Evolutionary conservation across 2,329 filamentous ascomycete genomes (phyloP), one percentile per base, ranked within the genome.

Genomic region (Stemphylium lycopersici): DNA sequence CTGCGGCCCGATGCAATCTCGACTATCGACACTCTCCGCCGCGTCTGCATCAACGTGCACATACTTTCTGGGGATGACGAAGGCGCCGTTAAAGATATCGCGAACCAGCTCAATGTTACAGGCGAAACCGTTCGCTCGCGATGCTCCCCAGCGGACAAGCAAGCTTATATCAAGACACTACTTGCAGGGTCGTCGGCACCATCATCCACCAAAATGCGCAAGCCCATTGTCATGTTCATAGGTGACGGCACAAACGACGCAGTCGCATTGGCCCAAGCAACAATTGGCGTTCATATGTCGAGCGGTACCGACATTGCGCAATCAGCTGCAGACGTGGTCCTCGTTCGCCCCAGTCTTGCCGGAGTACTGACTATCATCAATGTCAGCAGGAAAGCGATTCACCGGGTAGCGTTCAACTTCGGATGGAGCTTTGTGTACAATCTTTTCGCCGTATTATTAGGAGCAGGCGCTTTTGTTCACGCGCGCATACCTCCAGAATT

Each of bases 231-330:
- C 15, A 72, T 92, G 5, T 93, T 93, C 72, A 82, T 83, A 52
- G 90, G 90, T 33, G 90, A 95, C 63, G 90, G 90, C 0, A 92
- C 88, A n/a, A 93, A 93, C 69, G 90, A 93, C 63, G 89, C 90
- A 0, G 80, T 85, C 1, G 90, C 90, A 0, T 80, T 93, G 0
- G 85, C 88, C 0, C 84, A 87, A 66, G 88, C 90, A 1, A 84
- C 81, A 1, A 82, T 93, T 36, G 90, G 90, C 15, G 78, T 92
- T 0, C 87, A 90, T 62, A 84, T 93, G 70, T 83, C 82, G 52
- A 80, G 76, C 44, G 80, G 67, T 7, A 70, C 66, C 10, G 89
- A 91, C 52, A 79, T 93, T 2, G 87, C 90, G 0, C 76, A 83
- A 51, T 81, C 79, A 0, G 87, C 88, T 0, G 87, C 90, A 0